These are phyloP conservation scores for Capsicum baccatum DNA, from an alignment of 257 asterid genomes.

Conservation along the genomic window DNA sequence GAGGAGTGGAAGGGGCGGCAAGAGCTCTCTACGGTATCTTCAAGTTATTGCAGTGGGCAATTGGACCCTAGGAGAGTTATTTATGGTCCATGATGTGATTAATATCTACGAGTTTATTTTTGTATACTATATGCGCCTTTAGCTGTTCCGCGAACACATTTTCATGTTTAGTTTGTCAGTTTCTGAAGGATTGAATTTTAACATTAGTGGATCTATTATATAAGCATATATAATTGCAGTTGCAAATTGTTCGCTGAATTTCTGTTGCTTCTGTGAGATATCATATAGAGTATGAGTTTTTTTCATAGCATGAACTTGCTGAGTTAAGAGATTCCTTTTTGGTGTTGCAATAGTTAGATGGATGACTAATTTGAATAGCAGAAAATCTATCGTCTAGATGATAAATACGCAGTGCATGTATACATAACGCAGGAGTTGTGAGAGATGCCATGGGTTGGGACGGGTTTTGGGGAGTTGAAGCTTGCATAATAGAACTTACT, in stretches of 20 bases:
- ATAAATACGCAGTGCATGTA: background rate
- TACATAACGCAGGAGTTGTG: background rate
- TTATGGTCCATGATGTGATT: slow-evolving; percentile 48
- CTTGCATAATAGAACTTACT: background rate
- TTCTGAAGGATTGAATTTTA: background rate
- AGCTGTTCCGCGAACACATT: slow-evolving; percentile 26
- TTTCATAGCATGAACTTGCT: slow-evolving; percentile 6
- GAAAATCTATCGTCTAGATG: background rate
- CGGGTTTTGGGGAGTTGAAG: background rate
- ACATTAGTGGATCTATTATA: slow-evolving; percentile 20
- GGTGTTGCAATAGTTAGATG: background rate
- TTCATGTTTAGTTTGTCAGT: slow-evolving; percentile 31
- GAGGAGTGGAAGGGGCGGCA: slow-evolving; percentile 89
- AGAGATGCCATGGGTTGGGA: background rate
- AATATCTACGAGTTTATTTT: slow-evolving; percentile 35
- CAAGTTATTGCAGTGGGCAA: slow-evolving; percentile 92
- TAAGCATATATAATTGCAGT: slow-evolving; percentile 33
- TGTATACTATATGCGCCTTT: slow-evolving; percentile 42
- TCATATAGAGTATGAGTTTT: slow-evolving; percentile 1
- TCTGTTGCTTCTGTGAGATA: slow-evolving; percentile 44
- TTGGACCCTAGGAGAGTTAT: slow-evolving; percentile 78
- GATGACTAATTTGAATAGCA: slow-evolving; percentile 8
- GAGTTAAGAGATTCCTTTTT: background rate
- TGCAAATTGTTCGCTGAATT: slow-evolving; percentile 39
- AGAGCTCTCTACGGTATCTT: slow-evolving; percentile 75